Evolutionary conservation across 768 basidiomycete species (phyloP), one percentile per base, ranked within the genome.

Genomic region (Trametes elegans): DNA sequence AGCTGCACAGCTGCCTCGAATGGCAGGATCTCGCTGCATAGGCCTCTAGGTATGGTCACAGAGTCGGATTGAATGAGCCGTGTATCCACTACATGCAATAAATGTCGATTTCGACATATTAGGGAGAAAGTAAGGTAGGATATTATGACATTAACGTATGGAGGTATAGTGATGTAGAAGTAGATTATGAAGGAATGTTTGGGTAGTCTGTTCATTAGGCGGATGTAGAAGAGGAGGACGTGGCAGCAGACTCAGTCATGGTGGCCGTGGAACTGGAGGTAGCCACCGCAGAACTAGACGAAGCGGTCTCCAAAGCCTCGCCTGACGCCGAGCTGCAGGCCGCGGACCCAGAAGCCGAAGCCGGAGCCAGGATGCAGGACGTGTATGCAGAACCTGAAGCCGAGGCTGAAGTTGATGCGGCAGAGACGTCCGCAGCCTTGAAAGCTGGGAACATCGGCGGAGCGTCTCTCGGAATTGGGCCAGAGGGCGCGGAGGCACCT

Each of bases 371-470:
- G 24, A 26, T 11, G 42, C 34, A 44, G 23, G 51, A 53, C 18
- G 32, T 21, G 10, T 16, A 45, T 7, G 14, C 40, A 16, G 32
- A 41, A 26, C 29, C 23, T 7, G 34, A 49, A n/a, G n/a, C n/a
- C 34, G 40, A 26, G 2, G 40, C 13, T 13, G 36, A 13, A 21
- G 48, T 18, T 3, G 40, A 49, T 5, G 57, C 38, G n/a, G 39
- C 32, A 21, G 53, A 45, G 16, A 21, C 43, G 24, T 54, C 48
- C 21, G 43, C 53, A 19, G 49, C 50, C 39, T 53, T 47, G 35
- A 45, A 23, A 3, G 9, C 53, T 5, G 35, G 13, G 35, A 59
- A 50, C 58, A 54, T 39, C 7, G 48, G 52, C n/a, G 58, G 52
- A 8, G 48, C 42, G 13, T 48, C 19, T 36, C 47, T 45, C 3